Evolutionary conservation across 2,329 filamentous ascomycete genomes (phyloP), one percentile per base, ranked within the genome.

Genomic region (Raffaelea albimanens): DNA sequence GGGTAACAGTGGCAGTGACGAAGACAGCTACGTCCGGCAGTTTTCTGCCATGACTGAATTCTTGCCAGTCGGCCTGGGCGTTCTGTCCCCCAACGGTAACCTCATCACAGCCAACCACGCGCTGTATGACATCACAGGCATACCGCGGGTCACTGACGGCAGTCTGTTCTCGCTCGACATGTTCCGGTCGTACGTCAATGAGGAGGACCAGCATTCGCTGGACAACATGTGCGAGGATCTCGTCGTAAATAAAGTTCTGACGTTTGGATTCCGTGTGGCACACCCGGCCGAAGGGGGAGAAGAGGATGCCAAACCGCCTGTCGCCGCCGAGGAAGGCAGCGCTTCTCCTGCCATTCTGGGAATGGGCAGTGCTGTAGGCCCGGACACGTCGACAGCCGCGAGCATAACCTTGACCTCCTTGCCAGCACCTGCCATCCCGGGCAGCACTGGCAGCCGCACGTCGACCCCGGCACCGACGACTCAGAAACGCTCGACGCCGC

Each of bases 31-130:
- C 40, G 77, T 83, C 48, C 76, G 78, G 29, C 77, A 80, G 47
- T 87, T 87, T 54, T 80, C 80, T 8, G 71, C 78, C 5, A 82
- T 88, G 63, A 80, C 83, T 2, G 82, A 87, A 55, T 82, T 87
- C 45, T 80, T 85, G 2, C 85, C 85, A 0, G 80, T 86, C 1
- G 85, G 84, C 18, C 82, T 88, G 65, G 85, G 82, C 57, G 84
- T 88, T 50, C 78, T 81, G 11, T 76, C 85, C 57, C 69, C 72
- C 2, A 67, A 73, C 43, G 84, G 83, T 13, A 73, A 75, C 36
- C 76, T 88, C 49, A 78, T 74, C 1, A 87, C 83, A 58, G 83
- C 82, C 50, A 89, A 89, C 56, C 76, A 85, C 44, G 78, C 81
- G 9, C 88, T 72, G 67, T 69, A 73, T 54, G 67, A 68, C 36